phyloP scores from a whole-genome alignment of 805 yeast species.

The Yarrowia osloensis region DNA sequence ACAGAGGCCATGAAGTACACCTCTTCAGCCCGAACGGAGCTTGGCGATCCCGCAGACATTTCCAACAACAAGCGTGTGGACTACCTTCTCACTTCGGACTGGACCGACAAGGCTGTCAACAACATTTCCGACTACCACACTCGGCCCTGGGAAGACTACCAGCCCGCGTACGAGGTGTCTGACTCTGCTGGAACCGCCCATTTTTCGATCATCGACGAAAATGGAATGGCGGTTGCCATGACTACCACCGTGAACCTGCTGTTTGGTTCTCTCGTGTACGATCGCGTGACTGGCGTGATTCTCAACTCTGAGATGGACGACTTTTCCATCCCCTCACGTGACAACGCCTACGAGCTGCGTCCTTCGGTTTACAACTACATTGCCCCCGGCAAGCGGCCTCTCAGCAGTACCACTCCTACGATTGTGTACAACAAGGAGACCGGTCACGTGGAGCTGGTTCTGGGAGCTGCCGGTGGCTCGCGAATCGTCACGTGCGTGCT shows the following conservation, averaged over 20 bases:
- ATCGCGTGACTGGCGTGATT: conserved; percentile 76
- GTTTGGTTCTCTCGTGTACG: conserved; percentile 84
- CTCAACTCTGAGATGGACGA: conserved; percentile 95
- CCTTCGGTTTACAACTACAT: conserved; percentile 83
- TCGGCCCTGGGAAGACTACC: conserved; percentile 66
- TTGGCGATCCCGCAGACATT: conserved; percentile 63
- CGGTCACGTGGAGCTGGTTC: conserved; percentile 57
- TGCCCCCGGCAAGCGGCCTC: conserved; percentile 75
- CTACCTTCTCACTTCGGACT: conserved; percentile 53
- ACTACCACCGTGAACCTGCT: conserved; percentile 85
- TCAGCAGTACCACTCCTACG: conserved; percentile 80
- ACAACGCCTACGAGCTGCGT: conserved; percentile 75
- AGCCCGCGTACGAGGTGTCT: conserved; percentile 73
- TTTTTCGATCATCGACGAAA: conserved; percentile 71
- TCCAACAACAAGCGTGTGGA: conserved; percentile 45
- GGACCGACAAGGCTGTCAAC: conserved; percentile 55
- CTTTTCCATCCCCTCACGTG: conserved; percentile 68
- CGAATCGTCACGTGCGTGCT: conserved; percentile 80
- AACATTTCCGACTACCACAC: conserved; percentile 63
- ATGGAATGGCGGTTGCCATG: conserved; percentile 77
- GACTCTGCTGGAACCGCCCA: conserved; percentile 94
- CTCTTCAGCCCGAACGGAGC: conserved; percentile 78
- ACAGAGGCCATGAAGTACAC: conserved; percentile 94
- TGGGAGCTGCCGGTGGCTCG: conserved; percentile 96
- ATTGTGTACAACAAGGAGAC: conserved; percentile 51